Conservation (phyloP, 495 filamentous ascomycete species). For the Tuber borchii region DNA sequence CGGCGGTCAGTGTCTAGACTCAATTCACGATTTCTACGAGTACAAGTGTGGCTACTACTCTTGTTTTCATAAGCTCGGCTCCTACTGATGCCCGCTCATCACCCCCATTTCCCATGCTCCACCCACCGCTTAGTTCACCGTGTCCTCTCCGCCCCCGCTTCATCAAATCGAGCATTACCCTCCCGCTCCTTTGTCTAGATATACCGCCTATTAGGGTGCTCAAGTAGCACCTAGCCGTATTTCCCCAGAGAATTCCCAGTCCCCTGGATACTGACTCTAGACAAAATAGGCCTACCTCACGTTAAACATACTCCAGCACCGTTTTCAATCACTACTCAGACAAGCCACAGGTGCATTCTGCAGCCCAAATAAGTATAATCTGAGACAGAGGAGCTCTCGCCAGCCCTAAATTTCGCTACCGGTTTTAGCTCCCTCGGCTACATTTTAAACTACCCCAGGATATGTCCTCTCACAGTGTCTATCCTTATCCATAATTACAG, state of each 20-base stretch:
- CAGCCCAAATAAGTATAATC: not conserved
- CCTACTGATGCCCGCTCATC: not conserved
- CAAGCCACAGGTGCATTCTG: not conserved
- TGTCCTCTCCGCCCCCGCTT: not conserved
- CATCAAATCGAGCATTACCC: not conserved
- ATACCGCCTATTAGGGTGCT: not conserved
- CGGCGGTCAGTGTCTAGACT: not conserved
- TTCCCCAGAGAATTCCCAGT: not conserved
- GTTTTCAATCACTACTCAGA: not conserved
- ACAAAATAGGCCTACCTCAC: not conserved
- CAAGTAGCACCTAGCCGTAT: not conserved
- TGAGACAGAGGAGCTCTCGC: not conserved
- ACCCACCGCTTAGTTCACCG: not conserved
- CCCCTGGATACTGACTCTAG: not conserved
- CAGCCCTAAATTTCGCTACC: not conserved
- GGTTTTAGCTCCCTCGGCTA: not conserved
- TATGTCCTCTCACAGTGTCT: not conserved
- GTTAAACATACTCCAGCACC: not conserved
- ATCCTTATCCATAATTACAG: not conserved
- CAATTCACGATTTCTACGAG: not conserved
- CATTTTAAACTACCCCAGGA: not conserved
- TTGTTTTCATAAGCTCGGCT: not conserved
- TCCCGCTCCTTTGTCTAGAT: not conserved
- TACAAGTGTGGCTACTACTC: not conserved
- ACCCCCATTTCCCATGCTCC: not conserved